Evolutionary conservation across 257 asterid genomes (phyloP).

Genomic region (Ilex asprella): DNA sequence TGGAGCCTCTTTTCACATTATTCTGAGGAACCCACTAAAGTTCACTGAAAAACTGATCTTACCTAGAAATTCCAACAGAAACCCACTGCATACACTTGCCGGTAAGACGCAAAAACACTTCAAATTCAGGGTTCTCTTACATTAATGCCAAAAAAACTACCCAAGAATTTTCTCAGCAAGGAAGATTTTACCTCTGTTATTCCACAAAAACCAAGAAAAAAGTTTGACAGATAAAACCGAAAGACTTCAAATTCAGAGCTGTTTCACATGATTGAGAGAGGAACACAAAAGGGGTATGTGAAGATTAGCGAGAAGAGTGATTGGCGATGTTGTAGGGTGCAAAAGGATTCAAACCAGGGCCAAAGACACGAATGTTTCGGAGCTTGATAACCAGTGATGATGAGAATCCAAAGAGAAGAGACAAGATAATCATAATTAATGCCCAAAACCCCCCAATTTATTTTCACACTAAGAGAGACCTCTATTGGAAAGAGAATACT

Average conservation of each 20-base stretch:
- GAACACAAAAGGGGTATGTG: neutral
- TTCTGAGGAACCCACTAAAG: neutral
- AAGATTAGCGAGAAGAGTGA: conserved; percentile 83
- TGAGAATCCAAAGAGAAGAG: conserved; percentile 28
- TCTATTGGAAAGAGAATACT: neutral
- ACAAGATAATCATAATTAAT: conserved; percentile 44
- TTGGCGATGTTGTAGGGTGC: conserved; percentile 72
- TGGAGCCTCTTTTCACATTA: too few species aligned
- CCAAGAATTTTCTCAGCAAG: too few species aligned
- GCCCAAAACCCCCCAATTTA: conserved; percentile 4
- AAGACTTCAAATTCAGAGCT: conserved; percentile 8
- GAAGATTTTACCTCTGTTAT: neutral
- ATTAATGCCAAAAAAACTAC: too few species aligned
- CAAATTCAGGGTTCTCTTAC: too few species aligned
- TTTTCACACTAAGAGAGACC: too few species aligned
- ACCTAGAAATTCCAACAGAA: too few species aligned
- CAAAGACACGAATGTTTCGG: conserved; percentile 72
- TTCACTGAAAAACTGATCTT: too few species aligned
- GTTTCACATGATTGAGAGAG: conserved; percentile 23
- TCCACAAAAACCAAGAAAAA: conserved; percentile 1
- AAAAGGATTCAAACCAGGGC: conserved; percentile 98
- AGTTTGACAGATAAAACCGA: neutral
- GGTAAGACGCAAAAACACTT: too few species aligned
- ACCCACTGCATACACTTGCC: too few species aligned
- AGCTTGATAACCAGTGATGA: conserved; percentile 39